These are phyloP conservation scores for Ambrosia trifida DNA, from an alignment of 129 eudicot genomes.

Conservation along the genomic window DNA sequence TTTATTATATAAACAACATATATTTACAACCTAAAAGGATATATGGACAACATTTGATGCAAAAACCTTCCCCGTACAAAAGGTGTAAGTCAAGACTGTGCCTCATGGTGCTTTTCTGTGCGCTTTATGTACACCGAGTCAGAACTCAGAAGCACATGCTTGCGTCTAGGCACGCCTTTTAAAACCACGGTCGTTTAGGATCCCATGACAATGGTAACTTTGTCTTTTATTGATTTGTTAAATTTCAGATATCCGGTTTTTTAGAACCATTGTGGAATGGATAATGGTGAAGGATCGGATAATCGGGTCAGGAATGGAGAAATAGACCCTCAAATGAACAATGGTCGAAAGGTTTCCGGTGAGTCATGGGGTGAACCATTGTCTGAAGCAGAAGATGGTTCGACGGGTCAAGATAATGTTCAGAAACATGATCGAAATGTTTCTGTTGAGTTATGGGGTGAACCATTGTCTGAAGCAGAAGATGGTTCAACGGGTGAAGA, in stretches of 20 bases:
- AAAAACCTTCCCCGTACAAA: too few relatives aligned
- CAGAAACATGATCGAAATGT: background rate
- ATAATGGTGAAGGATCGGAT: constrained; percentile 36
- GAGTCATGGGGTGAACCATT: background rate
- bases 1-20: too few relatives aligned
- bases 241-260: constrained; percentile 21
- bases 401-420: background rate
- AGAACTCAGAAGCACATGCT: too few relatives aligned
- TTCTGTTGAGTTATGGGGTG: background rate
- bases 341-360: background rate
- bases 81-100: too few relatives aligned
- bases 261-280: constrained; percentile 44
- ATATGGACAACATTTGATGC: too few relatives aligned
- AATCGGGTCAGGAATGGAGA: constrained; percentile 27
- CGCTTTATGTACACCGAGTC: too few relatives aligned
- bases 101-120: too few relatives aligned
- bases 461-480: background rate
- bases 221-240: background rate
- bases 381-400: background rate
- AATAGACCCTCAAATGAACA: constrained; percentile 7
- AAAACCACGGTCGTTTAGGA: background rate
- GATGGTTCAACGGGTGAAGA: background rate
- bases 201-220: background rate
- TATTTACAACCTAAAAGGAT: too few relatives aligned
- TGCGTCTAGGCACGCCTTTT: too few relatives aligned